Conservation (phyloP, 2,329 filamentous ascomycete species). For the Grosmannia huntii region DNA sequence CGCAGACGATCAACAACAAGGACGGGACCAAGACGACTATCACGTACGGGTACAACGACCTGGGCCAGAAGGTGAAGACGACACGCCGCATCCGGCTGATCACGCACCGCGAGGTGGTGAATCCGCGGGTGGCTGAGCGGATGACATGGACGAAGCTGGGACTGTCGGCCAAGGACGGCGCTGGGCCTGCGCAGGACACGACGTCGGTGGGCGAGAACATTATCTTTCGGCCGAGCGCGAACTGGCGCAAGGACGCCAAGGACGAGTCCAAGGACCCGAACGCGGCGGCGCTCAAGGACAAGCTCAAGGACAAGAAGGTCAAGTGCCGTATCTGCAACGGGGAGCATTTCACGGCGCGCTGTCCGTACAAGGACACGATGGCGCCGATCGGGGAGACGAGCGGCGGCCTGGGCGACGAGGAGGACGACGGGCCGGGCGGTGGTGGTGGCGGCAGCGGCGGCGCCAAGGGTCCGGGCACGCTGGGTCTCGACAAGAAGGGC, state of each 20-base stretch:
- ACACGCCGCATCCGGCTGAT: conserved; percentile 91
- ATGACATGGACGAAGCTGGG: conserved; percentile 92
- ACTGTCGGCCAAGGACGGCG: conserved; percentile 67
- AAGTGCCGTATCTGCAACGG: conserved; percentile 98
- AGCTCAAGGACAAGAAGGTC: conserved; percentile 98
- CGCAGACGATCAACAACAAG: conserved; percentile 89
- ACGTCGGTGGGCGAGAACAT: conserved; percentile 97
- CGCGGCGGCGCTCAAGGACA: conserved; percentile 62
- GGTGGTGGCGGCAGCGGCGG: conserved; percentile 26
- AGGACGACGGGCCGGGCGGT: conserved; percentile 40
- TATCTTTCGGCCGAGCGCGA: conserved; percentile 81
- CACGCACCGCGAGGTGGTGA: conserved; percentile 83
- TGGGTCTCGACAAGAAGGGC: conserved; percentile 51
- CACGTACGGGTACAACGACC: conserved; percentile 80
- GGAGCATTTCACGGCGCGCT: conserved; percentile 98
- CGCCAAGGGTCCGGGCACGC: conserved; percentile 37
- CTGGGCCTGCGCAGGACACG: conserved; percentile 76
- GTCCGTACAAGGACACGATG: conserved; percentile 99
- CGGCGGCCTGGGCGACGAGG: conserved; percentile 46
- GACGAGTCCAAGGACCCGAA: conserved; percentile 62
- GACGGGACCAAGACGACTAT: conserved; percentile 96
- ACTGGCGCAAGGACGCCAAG: conserved; percentile 86
- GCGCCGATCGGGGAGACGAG: conserved; percentile 60
- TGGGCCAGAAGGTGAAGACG: conserved; percentile 92
- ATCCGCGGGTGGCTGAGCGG: conserved; percentile 91